phyloP scores from a whole-genome alignment of 2,329 filamentous ascomycete genomes.

The Anthostomella pinea region DNA sequence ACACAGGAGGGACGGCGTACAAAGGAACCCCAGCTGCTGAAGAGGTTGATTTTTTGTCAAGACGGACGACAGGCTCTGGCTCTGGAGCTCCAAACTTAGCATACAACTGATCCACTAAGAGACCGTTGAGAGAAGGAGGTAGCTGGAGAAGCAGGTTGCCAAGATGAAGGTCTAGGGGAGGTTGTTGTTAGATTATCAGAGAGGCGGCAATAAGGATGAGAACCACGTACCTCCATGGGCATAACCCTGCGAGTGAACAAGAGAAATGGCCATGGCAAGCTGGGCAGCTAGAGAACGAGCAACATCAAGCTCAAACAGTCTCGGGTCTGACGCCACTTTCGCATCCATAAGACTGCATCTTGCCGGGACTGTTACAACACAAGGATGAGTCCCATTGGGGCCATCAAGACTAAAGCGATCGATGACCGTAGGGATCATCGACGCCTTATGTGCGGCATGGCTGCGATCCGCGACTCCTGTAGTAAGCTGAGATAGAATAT shows the following conservation, averaged over 20 bases:
- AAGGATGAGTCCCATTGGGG: constrained; percentile 32
- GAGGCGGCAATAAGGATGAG: neutral
- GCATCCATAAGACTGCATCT: constrained; percentile 25
- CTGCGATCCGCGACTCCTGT: too few species aligned
- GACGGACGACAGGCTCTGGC: constrained; percentile 26
- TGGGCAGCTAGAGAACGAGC: constrained; percentile 29
- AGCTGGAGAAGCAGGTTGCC: constrained; percentile 34
- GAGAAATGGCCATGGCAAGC: constrained; percentile 29
- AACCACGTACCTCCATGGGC: constrained; percentile 30
- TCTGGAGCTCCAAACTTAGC: constrained; percentile 21
- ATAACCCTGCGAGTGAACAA: constrained; percentile 28
- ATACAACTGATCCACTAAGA: constrained; percentile 24
- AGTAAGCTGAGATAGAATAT: constrained; percentile 22
- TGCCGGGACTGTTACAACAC: constrained; percentile 25
- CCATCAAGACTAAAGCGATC: constrained; percentile 26
- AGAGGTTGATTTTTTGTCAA: too few species aligned
- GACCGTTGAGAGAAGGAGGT: constrained; percentile 17
- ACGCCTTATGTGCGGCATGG: too few species aligned
- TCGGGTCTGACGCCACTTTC: too few species aligned
- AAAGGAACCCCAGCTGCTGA: too few species aligned
- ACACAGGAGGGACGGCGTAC: constrained; percentile 31
- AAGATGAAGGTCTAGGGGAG: constrained; percentile 29
- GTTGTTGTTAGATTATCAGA: neutral
- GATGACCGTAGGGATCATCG: constrained; percentile 20
- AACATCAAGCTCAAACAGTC: constrained; percentile 27